A percentile compares a stretch with the other conserved stretches of the same genome.
Evolutionary conservation across 2,329 filamentous ascomycete species (phyloP).

Genomic region (Scopulariopsis brevicaulis): DNA sequence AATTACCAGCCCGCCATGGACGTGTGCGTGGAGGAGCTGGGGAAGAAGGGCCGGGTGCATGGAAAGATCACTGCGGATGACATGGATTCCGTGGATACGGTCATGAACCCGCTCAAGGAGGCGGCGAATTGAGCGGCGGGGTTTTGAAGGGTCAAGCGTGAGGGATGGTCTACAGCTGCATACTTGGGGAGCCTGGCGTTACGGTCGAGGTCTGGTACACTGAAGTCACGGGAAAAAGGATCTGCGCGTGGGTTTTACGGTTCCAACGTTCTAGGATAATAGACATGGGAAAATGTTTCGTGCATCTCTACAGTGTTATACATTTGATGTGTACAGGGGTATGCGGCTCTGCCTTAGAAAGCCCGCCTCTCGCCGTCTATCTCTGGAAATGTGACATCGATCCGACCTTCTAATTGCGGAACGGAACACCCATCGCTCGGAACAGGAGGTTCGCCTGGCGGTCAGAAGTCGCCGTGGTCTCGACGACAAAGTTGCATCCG

Average conservation of each 20-base stretch:
- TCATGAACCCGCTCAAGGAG: conserved; percentile 51
- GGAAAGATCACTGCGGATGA: conserved; percentile 65
- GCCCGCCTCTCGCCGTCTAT: not conserved
- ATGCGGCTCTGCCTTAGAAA: not conserved
- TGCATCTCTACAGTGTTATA: not conserved
- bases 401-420: not conserved
- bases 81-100: conserved; percentile 74
- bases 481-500: conserved; percentile 70
- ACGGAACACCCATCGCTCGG: conserved; percentile 40
- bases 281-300: not conserved
- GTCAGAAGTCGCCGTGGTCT: conserved; percentile 77
- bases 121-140: not conserved
- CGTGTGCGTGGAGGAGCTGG: conserved; percentile 49
- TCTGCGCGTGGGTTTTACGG: not conserved
- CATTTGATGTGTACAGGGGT: not conserved
- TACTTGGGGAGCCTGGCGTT: conserved; percentile 5
- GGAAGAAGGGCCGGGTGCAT: conserved; percentile 40
- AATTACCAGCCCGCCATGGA: conserved; percentile 85
- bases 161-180: not conserved
- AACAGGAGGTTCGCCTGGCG: conserved; percentile 67
- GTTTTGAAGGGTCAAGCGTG: not conserved
- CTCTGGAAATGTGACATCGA: not conserved
- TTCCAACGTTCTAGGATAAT: not conserved
- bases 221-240: not conserved
- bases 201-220: not conserved